These are phyloP conservation scores for Hanseniaspora guilliermondii DNA, from an alignment of 805 yeast species.

Conservation along the genomic window DNA sequence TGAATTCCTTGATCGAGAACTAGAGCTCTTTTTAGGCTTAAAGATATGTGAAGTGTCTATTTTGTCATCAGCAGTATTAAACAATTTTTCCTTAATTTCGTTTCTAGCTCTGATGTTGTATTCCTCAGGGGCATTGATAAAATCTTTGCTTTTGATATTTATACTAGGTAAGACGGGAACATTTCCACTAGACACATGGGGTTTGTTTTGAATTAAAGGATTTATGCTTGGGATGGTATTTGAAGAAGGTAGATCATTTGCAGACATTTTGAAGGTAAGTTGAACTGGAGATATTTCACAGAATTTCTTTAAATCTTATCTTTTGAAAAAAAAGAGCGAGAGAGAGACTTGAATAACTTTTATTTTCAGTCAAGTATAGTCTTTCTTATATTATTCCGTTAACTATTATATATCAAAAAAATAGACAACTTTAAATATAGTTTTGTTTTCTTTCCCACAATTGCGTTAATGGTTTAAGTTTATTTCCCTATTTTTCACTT, in stretches of 20 bases:
- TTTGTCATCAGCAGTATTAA: conserved; percentile 7
- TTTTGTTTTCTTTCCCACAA: background rate
- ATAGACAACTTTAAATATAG: too few relatives aligned
- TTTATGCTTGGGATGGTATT: conserved; percentile 2
- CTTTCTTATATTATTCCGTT: too few relatives aligned
- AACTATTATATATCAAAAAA: too few relatives aligned
- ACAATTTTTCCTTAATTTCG: conserved; percentile 25
- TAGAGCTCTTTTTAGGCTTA: background rate
- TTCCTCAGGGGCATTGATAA: conserved; percentile 28
- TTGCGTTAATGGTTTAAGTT: too few relatives aligned
- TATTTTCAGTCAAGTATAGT: too few relatives aligned
- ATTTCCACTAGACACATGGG: background rate
- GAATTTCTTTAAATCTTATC: too few relatives aligned
- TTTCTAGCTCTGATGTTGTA: conserved; percentile 28
- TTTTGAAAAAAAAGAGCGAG: too few relatives aligned
- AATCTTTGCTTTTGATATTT: conserved; percentile 14
- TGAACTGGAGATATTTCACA: too few relatives aligned
- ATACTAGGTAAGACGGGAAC: background rate
- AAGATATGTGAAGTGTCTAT: background rate
- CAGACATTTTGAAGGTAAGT: background rate
- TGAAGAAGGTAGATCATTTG: background rate
- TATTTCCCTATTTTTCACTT: too few relatives aligned
- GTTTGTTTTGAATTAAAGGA: background rate
- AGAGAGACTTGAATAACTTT: too few relatives aligned
- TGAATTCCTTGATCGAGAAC: background rate